Percentiles rank a stretch among this genome's conserved stretches.
Conservation (phyloP, 352 stramenopile genomes). For the Globisporangium iwayamae region DNA sequence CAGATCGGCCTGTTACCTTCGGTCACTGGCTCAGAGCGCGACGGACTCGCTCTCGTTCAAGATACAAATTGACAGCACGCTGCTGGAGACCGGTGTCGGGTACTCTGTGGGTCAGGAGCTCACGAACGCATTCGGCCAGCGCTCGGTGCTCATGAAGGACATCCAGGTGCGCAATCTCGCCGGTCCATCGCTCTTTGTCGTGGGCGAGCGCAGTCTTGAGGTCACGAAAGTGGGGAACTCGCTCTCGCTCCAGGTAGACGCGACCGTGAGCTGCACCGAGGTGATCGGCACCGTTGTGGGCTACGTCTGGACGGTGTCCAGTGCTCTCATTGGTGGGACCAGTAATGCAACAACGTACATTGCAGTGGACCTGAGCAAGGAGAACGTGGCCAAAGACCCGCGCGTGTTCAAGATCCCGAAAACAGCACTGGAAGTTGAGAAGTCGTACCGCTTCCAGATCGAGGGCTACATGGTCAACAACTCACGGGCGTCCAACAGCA, state of each 20-base stretch:
- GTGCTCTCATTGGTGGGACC: conserved; percentile 4
- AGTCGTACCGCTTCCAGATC: conserved; percentile 54
- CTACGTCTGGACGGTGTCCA: conserved; percentile 49
- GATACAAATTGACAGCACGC: conserved; percentile 42
- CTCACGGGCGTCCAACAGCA: conserved; percentile 25
- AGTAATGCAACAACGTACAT: conserved; percentile 2
- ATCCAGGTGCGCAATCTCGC: conserved; percentile 37
- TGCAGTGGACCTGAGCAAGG: conserved; percentile 34
- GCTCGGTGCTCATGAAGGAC: conserved; percentile 18
- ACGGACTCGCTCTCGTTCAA: conserved; percentile 19
- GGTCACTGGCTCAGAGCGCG: conserved; percentile 27
- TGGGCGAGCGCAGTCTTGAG: conserved; percentile 34
- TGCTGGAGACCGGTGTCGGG: conserved; percentile 28
- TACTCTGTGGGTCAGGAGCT: conserved; percentile 56
- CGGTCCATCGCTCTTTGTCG: conserved; percentile 45
- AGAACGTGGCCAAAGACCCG: conserved; percentile 59
- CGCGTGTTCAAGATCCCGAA: conserved; percentile 49
- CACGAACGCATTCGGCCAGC: conserved; percentile 55
- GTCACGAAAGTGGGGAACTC: conserved; percentile 33
- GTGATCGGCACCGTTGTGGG: conserved; percentile 30
- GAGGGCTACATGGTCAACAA: conserved; percentile 45
- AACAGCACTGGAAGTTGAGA: conserved; percentile 28
- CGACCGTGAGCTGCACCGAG: conserved; percentile 41
- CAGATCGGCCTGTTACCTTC: conserved; percentile 46
- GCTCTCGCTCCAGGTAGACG: conserved; percentile 40